A percentile compares a stretch with the other conserved stretches of the same genome.
phyloP scores from a whole-genome alignment of 2,329 filamentous ascomycete species.

The Ophiostoma ulmi region DNA sequence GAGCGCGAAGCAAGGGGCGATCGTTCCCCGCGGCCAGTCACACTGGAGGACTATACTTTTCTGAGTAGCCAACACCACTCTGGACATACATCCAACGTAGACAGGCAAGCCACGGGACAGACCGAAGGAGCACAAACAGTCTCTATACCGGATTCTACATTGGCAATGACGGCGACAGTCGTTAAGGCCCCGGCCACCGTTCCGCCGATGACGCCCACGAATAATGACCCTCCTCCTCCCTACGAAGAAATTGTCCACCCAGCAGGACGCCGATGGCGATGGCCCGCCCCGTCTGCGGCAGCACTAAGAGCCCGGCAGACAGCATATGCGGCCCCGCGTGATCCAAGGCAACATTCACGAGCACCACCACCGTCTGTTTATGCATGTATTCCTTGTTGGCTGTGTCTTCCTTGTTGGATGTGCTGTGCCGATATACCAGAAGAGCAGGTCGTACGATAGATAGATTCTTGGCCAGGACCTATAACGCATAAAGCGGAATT shows the following conservation, averaged over 20 bases:
- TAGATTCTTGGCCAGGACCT: neutral
- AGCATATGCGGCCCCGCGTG: neutral
- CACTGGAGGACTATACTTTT: slow-evolving; percentile 24
- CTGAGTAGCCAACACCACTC: neutral
- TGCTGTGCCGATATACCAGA: neutral
- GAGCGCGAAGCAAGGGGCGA: slow-evolving; percentile 24
- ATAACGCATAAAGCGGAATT: neutral
- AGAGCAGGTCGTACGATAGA: neutral
- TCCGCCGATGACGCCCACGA: neutral
- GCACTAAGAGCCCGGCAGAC: neutral
- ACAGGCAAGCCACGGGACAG: neutral
- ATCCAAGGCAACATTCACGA: neutral
- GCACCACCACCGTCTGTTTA: neutral
- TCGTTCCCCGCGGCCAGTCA: slow-evolving; percentile 21
- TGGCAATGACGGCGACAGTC: neutral
- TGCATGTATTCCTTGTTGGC: neutral
- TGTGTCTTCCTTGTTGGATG: neutral
- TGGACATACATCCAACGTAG: neutral
- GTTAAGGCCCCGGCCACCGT: neutral
- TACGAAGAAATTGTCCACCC: neutral
- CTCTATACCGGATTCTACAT: neutral
- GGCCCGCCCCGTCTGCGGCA: neutral
- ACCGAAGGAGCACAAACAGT: neutral
- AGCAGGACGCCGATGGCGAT: neutral
- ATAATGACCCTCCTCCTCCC: neutral